Percentiles rank a stretch among this genome's conserved stretches.
Conservation (phyloP, 768 basidiomycete species). For the Panaeolus cyanescens region DNA sequence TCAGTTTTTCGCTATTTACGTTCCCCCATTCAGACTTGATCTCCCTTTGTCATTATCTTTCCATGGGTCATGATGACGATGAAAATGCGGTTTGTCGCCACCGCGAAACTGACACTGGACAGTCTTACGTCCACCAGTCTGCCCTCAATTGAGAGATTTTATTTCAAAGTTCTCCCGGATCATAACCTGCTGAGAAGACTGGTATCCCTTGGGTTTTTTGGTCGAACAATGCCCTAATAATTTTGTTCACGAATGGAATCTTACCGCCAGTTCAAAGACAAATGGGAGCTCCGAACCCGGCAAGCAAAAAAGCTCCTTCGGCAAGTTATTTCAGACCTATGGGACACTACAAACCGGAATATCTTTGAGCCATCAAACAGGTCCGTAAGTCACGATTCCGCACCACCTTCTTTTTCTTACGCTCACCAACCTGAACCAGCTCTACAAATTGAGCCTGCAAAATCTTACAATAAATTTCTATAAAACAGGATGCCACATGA, state of each 20-base stretch:
- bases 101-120: neutral
- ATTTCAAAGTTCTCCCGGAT: too few species aligned
- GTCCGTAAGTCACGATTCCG: neutral
- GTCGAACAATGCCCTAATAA: neutral
- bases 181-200: too few species aligned
- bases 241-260: neutral
- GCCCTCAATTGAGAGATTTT: too few species aligned
- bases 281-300: neutral
- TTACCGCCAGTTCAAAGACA: constrained; percentile 6
- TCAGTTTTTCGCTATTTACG: neutral
- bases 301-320: neutral
- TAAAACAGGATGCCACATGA: neutral
- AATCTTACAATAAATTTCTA: neutral
- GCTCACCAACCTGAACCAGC: neutral
- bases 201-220: too few species aligned
- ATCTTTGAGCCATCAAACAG: constrained; percentile 3
- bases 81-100: neutral
- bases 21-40: neutral
- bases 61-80: neutral
- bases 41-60: neutral
- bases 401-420: constrained; percentile 1
- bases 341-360: neutral
- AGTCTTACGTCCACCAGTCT: neutral
- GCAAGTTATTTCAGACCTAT: neutral
- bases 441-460: neutral